These are phyloP conservation scores for Ascochyta lentis DNA, from an alignment of 2,329 filamentous ascomycete genomes.

Conservation along the genomic window DNA sequence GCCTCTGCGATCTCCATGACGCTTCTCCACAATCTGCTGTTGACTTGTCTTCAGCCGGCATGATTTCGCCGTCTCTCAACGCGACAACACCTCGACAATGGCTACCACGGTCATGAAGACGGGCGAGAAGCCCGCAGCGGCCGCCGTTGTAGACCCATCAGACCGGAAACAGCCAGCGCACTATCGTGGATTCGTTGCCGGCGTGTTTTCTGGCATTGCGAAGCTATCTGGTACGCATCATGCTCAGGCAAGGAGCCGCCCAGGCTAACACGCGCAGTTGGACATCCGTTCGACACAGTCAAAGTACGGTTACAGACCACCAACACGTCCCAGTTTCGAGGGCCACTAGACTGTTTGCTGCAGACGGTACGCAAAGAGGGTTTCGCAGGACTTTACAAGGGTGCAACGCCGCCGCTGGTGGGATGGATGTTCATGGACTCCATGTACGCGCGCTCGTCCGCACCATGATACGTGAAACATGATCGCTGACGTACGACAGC, in stretches of 20 bases:
- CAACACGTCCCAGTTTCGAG: constrained; percentile 75
- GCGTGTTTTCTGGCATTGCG: constrained; percentile 92
- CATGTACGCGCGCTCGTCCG: constrained; percentile 51
- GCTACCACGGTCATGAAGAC: constrained; percentile 45
- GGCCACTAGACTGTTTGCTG: constrained; percentile 82
- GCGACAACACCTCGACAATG: constrained; percentile 34
- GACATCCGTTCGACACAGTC: constrained; percentile 88
- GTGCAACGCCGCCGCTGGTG: constrained; percentile 86
- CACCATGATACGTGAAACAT: constrained; percentile 1
- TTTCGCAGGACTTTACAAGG: constrained; percentile 87
- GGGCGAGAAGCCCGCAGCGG: constrained; percentile 31
- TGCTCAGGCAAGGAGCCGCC: background rate
- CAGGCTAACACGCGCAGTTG: constrained; percentile 52
- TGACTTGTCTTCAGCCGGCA: constrained; percentile 23
- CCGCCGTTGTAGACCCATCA: constrained; percentile 35
- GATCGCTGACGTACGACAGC: constrained; percentile 28
- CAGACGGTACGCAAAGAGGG: constrained; percentile 89
- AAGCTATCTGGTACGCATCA: constrained; percentile 77
- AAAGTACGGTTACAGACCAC: constrained; percentile 96
- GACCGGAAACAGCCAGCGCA: constrained; percentile 56
- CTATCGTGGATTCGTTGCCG: constrained; percentile 96
- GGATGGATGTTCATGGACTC: constrained; percentile 99
- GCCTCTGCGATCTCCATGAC: constrained; percentile 1
- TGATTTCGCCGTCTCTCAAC: constrained; percentile 22
- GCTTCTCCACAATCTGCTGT: constrained; percentile 18